Conservation (phyloP, 768 basidiomycete genomes). For the Albatrellus ellisii region DNA sequence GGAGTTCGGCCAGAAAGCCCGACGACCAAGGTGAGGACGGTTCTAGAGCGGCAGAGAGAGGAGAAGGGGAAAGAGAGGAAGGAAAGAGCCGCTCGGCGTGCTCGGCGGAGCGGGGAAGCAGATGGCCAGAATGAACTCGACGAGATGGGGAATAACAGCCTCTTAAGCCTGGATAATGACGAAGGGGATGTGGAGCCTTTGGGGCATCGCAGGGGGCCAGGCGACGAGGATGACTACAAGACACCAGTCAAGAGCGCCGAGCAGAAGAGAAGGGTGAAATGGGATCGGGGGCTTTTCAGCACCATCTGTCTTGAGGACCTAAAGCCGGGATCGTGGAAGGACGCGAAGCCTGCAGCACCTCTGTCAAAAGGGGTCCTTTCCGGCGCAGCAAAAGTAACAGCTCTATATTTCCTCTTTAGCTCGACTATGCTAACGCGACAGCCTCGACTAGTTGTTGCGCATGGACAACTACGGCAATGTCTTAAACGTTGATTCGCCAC, state of each 20-base stretch:
- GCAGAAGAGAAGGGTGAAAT: constrained; percentile 51
- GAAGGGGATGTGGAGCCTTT: constrained; percentile 17
- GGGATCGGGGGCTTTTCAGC: constrained; percentile 59
- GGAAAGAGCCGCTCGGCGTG: constrained; percentile 48
- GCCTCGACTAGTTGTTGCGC: constrained; percentile 31
- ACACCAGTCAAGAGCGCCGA: constrained; percentile 39
- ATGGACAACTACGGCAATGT: constrained; percentile 69
- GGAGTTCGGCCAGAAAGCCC: constrained; percentile 71
- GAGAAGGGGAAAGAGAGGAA: constrained; percentile 39
- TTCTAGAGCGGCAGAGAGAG: constrained; percentile 53
- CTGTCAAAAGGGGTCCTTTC: constrained; percentile 55
- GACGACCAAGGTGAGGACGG: constrained; percentile 56
- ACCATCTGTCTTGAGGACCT: constrained; percentile 51
- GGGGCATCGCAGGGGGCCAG: constrained; percentile 51
- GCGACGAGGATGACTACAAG: constrained; percentile 72
- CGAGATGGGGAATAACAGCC: constrained; percentile 22
- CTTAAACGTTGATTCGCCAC: constrained; percentile 38
- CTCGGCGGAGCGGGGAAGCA: constrained; percentile 23
- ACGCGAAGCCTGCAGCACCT: constrained; percentile 24
- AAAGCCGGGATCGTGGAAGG: constrained; percentile 33
- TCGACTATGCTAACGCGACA: constrained; percentile 2
- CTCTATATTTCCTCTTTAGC: neutral
- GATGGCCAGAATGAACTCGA: constrained; percentile 17
- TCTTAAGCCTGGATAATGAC: constrained; percentile 21
- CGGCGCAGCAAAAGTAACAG: constrained; percentile 47